A percentile compares a stretch with the other conserved stretches of the same genome.
phyloP scores from a whole-genome alignment of 2,329 filamentous ascomycete species.

The Fusarium sp. region DNA sequence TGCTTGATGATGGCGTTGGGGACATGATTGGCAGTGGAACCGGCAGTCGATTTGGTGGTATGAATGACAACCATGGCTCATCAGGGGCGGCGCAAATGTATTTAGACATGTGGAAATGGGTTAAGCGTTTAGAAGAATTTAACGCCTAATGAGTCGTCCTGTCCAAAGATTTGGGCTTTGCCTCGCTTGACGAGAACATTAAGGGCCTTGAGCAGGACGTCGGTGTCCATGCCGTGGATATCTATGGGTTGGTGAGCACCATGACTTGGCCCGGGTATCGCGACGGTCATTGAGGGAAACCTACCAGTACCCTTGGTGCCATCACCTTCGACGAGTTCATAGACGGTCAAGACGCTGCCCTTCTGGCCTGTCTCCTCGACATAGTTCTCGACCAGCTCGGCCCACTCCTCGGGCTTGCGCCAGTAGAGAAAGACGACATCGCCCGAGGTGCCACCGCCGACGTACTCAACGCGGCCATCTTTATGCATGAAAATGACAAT shows the following conservation, averaged over 20 bases:
- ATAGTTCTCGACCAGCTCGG: constrained; percentile 82
- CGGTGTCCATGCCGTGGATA: constrained; percentile 89
- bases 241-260: constrained; percentile 64
- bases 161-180: constrained; percentile 94
- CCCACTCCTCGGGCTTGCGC: constrained; percentile 93
- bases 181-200: constrained; percentile 88
- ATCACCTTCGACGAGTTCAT: constrained; percentile 93
- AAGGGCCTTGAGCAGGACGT: constrained; percentile 84
- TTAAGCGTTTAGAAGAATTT: constrained; percentile 87
- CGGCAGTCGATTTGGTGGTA: constrained; percentile 19
- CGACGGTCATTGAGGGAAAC: constrained; percentile 33
- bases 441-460: constrained; percentile 55
- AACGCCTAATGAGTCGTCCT: constrained; percentile 89
- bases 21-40: constrained; percentile 26
- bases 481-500: constrained; percentile 73
- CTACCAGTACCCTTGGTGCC: constrained; percentile 78
- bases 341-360: constrained; percentile 90
- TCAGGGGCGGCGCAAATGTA: constrained; percentile 24
- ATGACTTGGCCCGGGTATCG: not conserved
- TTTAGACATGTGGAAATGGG: constrained; percentile 37
- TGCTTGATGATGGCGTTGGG: constrained; percentile 43
- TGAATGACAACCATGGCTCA: constrained; percentile 4
- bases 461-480: constrained; percentile 78
- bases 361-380: constrained; percentile 92
- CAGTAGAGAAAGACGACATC: constrained; percentile 84